Evolutionary conservation across 2,329 filamentous ascomycete genomes (phyloP).

Genomic region (Trichoderma citrinoviride): DNA sequence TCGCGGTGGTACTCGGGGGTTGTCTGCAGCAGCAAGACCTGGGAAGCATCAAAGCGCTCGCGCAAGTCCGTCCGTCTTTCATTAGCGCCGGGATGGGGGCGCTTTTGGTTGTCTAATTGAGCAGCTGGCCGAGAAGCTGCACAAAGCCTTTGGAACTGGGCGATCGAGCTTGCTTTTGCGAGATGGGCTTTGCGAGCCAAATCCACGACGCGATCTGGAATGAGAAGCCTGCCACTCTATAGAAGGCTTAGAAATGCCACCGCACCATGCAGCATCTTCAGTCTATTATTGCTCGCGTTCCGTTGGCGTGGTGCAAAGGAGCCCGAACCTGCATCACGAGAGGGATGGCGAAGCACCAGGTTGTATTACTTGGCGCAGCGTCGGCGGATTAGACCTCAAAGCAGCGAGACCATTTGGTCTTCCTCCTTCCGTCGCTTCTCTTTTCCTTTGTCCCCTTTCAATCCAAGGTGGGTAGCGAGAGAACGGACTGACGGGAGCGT

Average conservation of each 20-base stretch:
- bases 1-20: constrained; percentile 15
- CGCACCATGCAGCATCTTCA: constrained; percentile 5
- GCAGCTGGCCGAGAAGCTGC: background rate
- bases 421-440: background rate
- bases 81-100: constrained; percentile 15
- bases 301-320: background rate
- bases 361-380: constrained; percentile 5
- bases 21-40: background rate
- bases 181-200: constrained; percentile 8
- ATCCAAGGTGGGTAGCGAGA: constrained; percentile 15
- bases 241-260: constrained; percentile 12
- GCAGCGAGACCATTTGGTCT: background rate
- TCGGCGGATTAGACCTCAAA: constrained; percentile 3
- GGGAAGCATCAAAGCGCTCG: constrained; percentile 9
- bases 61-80: background rate
- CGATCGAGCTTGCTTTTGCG: background rate
- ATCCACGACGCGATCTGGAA: constrained; percentile 1
- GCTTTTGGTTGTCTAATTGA: constrained; percentile 1
- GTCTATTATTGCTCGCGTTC: background rate
- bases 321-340: background rate
- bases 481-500: constrained; percentile 18
- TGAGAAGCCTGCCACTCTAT: background rate
- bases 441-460: background rate
- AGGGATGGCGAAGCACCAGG: background rate
- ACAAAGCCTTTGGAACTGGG: background rate